Percentiles rank a stretch among this genome's conserved stretches.
Evolutionary conservation across 306 rosid species (phyloP).

Genomic region (Vigna mungo): DNA sequence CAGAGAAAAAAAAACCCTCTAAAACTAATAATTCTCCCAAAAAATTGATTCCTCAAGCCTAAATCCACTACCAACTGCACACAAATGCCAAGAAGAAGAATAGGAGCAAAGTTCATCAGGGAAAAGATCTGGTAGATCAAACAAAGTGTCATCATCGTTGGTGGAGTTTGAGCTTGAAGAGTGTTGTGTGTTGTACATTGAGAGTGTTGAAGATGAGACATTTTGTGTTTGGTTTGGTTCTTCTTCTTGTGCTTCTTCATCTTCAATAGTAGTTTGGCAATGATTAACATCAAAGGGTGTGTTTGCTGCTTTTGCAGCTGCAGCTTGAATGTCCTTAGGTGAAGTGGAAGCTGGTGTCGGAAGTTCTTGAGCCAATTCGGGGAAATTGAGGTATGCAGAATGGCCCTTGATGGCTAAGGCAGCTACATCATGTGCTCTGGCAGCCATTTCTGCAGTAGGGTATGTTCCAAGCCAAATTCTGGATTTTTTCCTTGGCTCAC

Average conservation of each 20-base stretch:
- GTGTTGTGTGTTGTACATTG: slow-evolving; percentile 32
- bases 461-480: slow-evolving; percentile 95
- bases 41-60: slow-evolving; percentile 65
- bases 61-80: slow-evolving; percentile 64
- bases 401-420: slow-evolving; percentile 83
- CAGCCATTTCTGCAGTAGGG: slow-evolving; percentile 92
- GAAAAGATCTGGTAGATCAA: slow-evolving; percentile 90
- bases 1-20: background rate
- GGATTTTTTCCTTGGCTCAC: slow-evolving; percentile 89
- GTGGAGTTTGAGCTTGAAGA: slow-evolving; percentile 45
- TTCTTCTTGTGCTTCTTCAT: slow-evolving; percentile 33
- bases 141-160: slow-evolving; percentile 67
- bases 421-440: slow-evolving; percentile 94
- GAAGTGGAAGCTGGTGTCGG: slow-evolving; percentile 71
- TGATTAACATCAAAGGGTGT: slow-evolving; percentile 35
- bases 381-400: slow-evolving; percentile 85
- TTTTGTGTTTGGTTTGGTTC: slow-evolving; percentile 40
- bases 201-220: slow-evolving; percentile 36
- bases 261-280: background rate
- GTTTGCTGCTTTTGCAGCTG: slow-evolving; percentile 82
- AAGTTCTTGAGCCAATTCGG: slow-evolving; percentile 61
- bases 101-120: slow-evolving; percentile 55
- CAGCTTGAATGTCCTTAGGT: slow-evolving; percentile 87
- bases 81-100: slow-evolving; percentile 68
- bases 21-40: slow-evolving; percentile 58